Conservation (phyloP, 306 rosid species). For the Corylus americana region DNA sequence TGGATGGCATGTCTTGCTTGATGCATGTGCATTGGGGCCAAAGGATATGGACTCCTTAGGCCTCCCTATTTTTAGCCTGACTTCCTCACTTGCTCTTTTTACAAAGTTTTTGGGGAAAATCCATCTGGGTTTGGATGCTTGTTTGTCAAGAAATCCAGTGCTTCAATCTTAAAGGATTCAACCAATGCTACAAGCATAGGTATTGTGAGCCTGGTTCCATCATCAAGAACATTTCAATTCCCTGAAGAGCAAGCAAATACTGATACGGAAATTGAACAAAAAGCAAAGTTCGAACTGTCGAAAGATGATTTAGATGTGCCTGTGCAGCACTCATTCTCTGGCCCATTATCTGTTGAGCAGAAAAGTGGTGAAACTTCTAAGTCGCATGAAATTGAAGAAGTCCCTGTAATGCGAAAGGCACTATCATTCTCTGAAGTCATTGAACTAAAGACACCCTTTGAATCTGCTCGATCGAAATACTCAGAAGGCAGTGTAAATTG, state of each 20-base stretch:
- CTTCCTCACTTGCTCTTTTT: conserved; percentile 72
- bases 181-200: conserved; percentile 48
- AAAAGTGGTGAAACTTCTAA: conserved; percentile 1
- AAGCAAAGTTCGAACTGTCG: conserved; percentile 7
- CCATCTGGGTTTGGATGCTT: conserved; percentile 88
- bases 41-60: conserved; percentile 81
- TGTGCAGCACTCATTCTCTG: neutral
- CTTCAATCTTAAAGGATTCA: conserved; percentile 45
- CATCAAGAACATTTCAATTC: conserved; percentile 26
- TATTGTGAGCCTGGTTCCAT: conserved; percentile 58
- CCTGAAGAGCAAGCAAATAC: conserved; percentile 10
- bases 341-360: neutral
- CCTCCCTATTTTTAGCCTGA: conserved; percentile 79
- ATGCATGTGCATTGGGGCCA: conserved; percentile 70
- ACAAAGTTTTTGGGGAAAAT: conserved; percentile 67
- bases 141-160: conserved; percentile 70
- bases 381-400: conserved; percentile 10
- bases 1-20: conserved; percentile 82
- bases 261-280: conserved; percentile 7
- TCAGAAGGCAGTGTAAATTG: conserved; percentile 9
- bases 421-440: conserved; percentile 33
- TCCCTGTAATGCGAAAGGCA: conserved; percentile 2
- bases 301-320: neutral
- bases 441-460: conserved; percentile 25
- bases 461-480: conserved; percentile 25